Evolutionary conservation across 1,139 yeast genomes (phyloP).

Genomic region (Lodderomyces beijingensis): DNA sequence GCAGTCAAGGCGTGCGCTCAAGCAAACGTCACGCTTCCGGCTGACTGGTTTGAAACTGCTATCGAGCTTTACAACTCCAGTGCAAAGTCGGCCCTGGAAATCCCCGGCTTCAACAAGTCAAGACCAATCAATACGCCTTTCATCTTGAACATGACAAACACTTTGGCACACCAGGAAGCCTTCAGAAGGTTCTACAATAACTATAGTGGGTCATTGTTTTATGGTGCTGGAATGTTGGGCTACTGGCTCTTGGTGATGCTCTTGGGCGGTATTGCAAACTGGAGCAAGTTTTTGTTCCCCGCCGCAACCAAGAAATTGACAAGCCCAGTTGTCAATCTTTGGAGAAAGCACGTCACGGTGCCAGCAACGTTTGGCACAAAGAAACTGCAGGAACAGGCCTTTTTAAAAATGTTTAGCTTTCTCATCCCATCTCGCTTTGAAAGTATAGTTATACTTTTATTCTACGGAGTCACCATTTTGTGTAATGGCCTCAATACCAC

Average conservation of each 20-base stretch:
- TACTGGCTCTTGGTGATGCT: slow-evolving; percentile 48
- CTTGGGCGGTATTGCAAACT: slow-evolving; percentile 36
- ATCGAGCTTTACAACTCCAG: slow-evolving; percentile 3
- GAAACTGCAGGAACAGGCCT: slow-evolving; percentile 14
- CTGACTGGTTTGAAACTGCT: slow-evolving; percentile 6
- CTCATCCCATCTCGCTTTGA: slow-evolving; percentile 27
- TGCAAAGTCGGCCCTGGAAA: slow-evolving; percentile 15
- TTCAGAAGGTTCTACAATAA: slow-evolving; percentile 20
- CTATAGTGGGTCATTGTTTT: slow-evolving; percentile 36
- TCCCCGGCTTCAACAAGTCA: slow-evolving; percentile 20
- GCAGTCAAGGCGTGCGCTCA: slow-evolving; percentile 4
- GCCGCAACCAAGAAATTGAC: slow-evolving; percentile 1
- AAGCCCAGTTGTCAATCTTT: slow-evolving; percentile 2
- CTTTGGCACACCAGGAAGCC: slow-evolving; percentile 4
- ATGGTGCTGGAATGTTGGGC: slow-evolving; percentile 46
- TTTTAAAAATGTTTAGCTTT: slow-evolving; percentile 10
- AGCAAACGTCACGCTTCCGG: slow-evolving; percentile 13
- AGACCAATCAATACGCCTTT: slow-evolving; percentile 5
- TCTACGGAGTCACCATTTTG: slow-evolving; percentile 42
- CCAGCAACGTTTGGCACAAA: slow-evolving; percentile 25
- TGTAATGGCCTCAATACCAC: slow-evolving; percentile 24
- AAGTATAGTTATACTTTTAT: slow-evolving; percentile 27
- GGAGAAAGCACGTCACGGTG: slow-evolving; percentile 13
- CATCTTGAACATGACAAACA: slow-evolving; percentile 1
- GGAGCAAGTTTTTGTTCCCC: slow-evolving; percentile 31